A percentile compares a stretch with the other conserved stretches of the same genome.
Conservation (phyloP, 805 yeast genomes). For the Sungouiozyma ichnusensis region DNA sequence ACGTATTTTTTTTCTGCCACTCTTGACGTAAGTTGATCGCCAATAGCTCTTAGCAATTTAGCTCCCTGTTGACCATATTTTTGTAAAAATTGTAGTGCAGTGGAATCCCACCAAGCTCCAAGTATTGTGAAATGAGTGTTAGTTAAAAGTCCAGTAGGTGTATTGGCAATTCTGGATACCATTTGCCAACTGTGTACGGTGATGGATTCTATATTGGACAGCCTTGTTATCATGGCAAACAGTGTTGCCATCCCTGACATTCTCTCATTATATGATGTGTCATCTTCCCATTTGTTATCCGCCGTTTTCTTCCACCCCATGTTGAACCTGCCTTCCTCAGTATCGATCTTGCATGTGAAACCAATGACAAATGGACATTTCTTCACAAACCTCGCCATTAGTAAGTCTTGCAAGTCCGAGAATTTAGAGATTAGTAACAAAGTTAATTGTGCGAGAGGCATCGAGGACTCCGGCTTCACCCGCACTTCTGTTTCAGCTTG, state of each 20-base stretch:
- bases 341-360: slow-evolving; percentile 59
- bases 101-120: slow-evolving; percentile 89
- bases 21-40: slow-evolving; percentile 42
- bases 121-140: slow-evolving; percentile 64
- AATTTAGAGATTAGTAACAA: slow-evolving; percentile 40
- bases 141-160: slow-evolving; percentile 37
- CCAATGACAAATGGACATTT: slow-evolving; percentile 89
- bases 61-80: slow-evolving; percentile 60
- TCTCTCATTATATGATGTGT: slow-evolving; percentile 69
- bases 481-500: slow-evolving; percentile 92
- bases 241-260: slow-evolving; percentile 78
- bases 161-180: slow-evolving; percentile 61
- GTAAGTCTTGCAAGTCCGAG: slow-evolving; percentile 32
- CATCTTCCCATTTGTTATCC: slow-evolving; percentile 39
- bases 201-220: slow-evolving; percentile 10
- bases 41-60: slow-evolving; percentile 45
- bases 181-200: slow-evolving; percentile 46
- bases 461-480: slow-evolving; percentile 64
- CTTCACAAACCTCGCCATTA: slow-evolving; percentile 73
- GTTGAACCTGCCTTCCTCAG: slow-evolving; percentile 67
- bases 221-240: slow-evolving; percentile 63
- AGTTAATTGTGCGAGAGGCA: slow-evolving; percentile 67
- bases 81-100: slow-evolving; percentile 43
- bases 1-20: slow-evolving; percentile 47
- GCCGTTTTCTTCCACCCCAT: slow-evolving; percentile 78